phyloP scores from a whole-genome alignment of 164 flowering plant genomes.

The Pachysandra terminalis region DNA sequence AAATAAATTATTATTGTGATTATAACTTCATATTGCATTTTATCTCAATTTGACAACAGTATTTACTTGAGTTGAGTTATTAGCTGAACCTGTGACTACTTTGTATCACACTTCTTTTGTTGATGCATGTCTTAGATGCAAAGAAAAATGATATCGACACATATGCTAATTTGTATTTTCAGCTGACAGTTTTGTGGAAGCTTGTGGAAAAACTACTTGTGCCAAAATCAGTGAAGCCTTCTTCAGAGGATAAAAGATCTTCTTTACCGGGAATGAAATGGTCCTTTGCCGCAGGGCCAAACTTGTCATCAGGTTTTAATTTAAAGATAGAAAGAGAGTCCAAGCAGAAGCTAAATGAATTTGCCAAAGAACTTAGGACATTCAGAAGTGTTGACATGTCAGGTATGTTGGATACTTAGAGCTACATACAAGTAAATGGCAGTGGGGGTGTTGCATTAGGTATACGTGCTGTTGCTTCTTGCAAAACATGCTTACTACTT shows the following conservation, averaged over 20 bases:
- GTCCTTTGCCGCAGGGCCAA: slow-evolving; percentile 77
- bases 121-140: neutral
- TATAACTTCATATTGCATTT: neutral
- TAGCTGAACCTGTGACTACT: neutral
- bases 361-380: slow-evolving; percentile 78
- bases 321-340: slow-evolving; percentile 62
- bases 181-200: slow-evolving; percentile 97
- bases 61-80: neutral
- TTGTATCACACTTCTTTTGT: neutral
- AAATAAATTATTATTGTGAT: neutral
- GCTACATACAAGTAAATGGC: neutral
- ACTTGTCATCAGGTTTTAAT: slow-evolving; percentile 51
- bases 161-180: slow-evolving; percentile 56
- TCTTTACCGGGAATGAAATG: slow-evolving; percentile 58
- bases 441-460: neutral
- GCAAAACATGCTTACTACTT: neutral
- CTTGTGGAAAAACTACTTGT: slow-evolving; percentile 61
- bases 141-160: slow-evolving; percentile 8
- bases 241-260: slow-evolving; percentile 40
- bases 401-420: slow-evolving; percentile 43
- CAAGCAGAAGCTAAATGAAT: slow-evolving; percentile 69
- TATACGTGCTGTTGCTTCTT: neutral
- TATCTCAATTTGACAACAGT: neutral
- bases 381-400: slow-evolving; percentile 82
- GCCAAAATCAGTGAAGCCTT: slow-evolving; percentile 43